Evolutionary conservation across 202 grass and related monocot species (phyloP).

Genomic region (Tripidium arundinaceum): DNA sequence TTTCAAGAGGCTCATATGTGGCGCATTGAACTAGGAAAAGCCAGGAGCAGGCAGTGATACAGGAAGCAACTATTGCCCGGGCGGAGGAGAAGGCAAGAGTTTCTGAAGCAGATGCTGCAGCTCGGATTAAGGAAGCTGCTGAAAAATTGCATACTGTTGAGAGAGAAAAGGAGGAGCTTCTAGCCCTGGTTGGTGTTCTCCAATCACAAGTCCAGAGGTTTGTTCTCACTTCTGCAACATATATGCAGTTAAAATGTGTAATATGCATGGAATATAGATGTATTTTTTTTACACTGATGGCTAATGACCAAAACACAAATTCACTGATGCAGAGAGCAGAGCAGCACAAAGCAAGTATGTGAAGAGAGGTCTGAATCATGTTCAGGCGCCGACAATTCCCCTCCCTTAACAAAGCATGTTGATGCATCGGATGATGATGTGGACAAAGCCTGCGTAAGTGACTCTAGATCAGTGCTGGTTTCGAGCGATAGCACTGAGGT

Average conservation of each 20-base stretch:
- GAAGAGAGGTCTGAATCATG: constrained; percentile 79
- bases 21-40: constrained; percentile 91
- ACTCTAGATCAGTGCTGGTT: constrained; percentile 59
- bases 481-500: constrained; percentile 45
- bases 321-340: constrained; percentile 55
- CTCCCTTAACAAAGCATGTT: constrained; percentile 80
- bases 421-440: constrained; percentile 81
- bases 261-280: not conserved
- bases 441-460: constrained; percentile 83
- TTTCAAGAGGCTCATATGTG: constrained; percentile 81
- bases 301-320: not conserved
- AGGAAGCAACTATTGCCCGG: constrained; percentile 77
- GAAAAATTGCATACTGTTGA: constrained; percentile 52
- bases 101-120: constrained; percentile 57
- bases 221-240: constrained; percentile 14
- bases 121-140: constrained; percentile 55
- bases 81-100: constrained; percentile 79
- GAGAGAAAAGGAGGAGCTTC: constrained; percentile 81
- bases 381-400: constrained; percentile 52
- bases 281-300: not conserved
- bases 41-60: constrained; percentile 82
- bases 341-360: constrained; percentile 57
- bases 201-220: constrained; percentile 94
- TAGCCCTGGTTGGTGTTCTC: constrained; percentile 58
- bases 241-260: not conserved